These are phyloP conservation scores for Komagataella phaffii DNA, from an alignment of 805 yeast species.

Conservation along the genomic window DNA sequence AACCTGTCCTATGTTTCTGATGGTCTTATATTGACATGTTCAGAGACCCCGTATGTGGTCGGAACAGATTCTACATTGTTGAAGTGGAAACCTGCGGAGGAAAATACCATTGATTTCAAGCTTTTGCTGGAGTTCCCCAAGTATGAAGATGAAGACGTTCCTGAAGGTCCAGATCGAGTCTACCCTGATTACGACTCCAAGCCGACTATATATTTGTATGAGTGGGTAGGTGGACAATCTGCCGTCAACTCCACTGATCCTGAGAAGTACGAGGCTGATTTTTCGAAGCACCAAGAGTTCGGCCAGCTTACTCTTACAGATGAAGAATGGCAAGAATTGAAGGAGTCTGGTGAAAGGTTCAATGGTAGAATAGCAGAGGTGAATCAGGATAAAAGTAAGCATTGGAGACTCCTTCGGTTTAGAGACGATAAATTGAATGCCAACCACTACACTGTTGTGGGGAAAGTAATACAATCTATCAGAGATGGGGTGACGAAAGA, in stretches of 20 bases:
- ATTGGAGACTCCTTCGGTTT: conserved; percentile 79
- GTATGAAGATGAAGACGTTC: conserved; percentile 49
- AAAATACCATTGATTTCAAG: conserved; percentile 85
- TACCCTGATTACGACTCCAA: conserved; percentile 72
- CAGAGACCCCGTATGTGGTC: conserved; percentile 71
- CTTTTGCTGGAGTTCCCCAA: conserved; percentile 46
- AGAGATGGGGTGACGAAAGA: conserved; percentile 75
- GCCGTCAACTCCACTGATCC: conserved; percentile 6
- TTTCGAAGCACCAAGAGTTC: conserved; percentile 46
- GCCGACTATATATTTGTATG: conserved; percentile 55
- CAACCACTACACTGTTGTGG: conserved; percentile 70
- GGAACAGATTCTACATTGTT: conserved; percentile 82
- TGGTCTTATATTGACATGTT: conserved; percentile 88
- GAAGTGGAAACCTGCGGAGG: conserved; percentile 97
- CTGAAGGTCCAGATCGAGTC: conserved; percentile 51
- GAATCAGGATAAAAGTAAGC: conserved; percentile 44
- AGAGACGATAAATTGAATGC: conserved; percentile 89
- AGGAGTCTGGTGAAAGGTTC: conserved; percentile 61
- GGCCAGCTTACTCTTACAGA: conserved; percentile 48
- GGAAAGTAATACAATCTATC: conserved; percentile 72
- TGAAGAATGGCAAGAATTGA: conserved; percentile 71
- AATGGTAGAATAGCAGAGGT: conserved; percentile 87
- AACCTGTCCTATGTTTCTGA: conserved; percentile 80
- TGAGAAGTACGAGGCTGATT: conserved; percentile 16
- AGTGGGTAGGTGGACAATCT: conserved; percentile 55